These are phyloP conservation scores for Hyaloscypha bicolor DNA, from an alignment of 495 filamentous ascomycete genomes.

Conservation along the genomic window DNA sequence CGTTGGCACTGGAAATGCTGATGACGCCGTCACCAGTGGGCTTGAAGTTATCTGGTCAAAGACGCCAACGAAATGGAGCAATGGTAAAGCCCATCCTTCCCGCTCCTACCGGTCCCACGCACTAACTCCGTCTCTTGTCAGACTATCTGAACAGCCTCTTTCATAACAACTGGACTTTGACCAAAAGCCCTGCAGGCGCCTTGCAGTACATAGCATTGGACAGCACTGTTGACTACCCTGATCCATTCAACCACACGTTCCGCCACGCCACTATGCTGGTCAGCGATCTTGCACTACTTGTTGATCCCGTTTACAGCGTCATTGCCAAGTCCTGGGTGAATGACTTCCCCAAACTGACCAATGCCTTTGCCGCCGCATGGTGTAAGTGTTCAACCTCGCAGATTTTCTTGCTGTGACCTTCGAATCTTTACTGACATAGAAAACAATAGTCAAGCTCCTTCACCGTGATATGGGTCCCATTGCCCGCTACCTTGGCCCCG, in stretches of 20 bases:
- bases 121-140: constrained; percentile 11
- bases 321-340: constrained; percentile 23
- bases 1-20: constrained; percentile 22
- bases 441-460: constrained; percentile 25
- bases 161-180: constrained; percentile 25
- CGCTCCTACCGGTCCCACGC: not conserved
- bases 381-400: constrained; percentile 20
- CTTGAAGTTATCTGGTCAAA: constrained; percentile 28
- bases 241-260: constrained; percentile 25
- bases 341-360: constrained; percentile 22
- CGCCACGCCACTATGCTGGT: constrained; percentile 27
- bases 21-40: constrained; percentile 23
- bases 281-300: constrained; percentile 25
- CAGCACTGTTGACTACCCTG: constrained; percentile 24
- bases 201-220: constrained; percentile 20
- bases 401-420: not conserved
- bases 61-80: constrained; percentile 28
- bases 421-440: constrained; percentile 9
- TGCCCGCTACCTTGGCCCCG: constrained; percentile 25
- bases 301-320: constrained; percentile 18
- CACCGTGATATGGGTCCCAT: constrained; percentile 30
- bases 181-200: constrained; percentile 25
- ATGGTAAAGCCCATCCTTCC: constrained; percentile 13
- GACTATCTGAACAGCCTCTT: constrained; percentile 26
- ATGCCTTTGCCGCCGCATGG: constrained; percentile 28